phyloP scores from a whole-genome alignment of 495 filamentous ascomycete species.

The Staphylotrichum longicolle region DNA sequence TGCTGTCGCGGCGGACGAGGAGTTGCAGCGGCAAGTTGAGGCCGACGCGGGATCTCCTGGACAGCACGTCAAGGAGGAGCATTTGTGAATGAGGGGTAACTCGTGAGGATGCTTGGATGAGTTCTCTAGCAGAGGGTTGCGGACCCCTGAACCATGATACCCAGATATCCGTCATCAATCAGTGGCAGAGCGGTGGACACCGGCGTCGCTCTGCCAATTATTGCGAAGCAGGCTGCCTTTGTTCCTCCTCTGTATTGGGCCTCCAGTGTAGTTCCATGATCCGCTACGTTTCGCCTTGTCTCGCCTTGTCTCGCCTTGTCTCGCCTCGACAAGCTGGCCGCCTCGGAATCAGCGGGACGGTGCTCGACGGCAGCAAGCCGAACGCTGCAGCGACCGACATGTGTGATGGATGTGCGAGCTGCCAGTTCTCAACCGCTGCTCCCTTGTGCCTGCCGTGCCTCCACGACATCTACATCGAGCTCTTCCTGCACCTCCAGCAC shows the following conservation, averaged over 20 bases:
- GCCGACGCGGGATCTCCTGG: conserved; percentile 26
- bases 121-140: neutral
- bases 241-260: too few relatives aligned
- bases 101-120: neutral
- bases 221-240: too few relatives aligned
- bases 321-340: too few relatives aligned
- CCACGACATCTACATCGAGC: conserved; percentile 80
- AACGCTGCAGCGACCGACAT: too few relatives aligned
- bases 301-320: too few relatives aligned
- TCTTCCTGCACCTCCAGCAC: conserved; percentile 85
- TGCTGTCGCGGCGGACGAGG: conserved; percentile 26
- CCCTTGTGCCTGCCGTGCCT: conserved; percentile 14
- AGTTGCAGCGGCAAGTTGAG: conserved; percentile 28
- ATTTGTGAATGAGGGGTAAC: neutral
- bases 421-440: conserved; percentile 11
- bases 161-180: neutral
- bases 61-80: conserved; percentile 29
- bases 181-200: neutral
- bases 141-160: conserved; percentile 5
- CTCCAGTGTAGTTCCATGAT: too few relatives aligned
- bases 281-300: too few relatives aligned
- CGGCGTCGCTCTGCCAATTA: too few relatives aligned
- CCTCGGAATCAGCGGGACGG: too few relatives aligned
- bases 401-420: too few relatives aligned
- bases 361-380: too few relatives aligned